Evolutionary conservation across 352 stramenopile genomes (phyloP).

Genomic region (Globisporangium takayamanum): DNA sequence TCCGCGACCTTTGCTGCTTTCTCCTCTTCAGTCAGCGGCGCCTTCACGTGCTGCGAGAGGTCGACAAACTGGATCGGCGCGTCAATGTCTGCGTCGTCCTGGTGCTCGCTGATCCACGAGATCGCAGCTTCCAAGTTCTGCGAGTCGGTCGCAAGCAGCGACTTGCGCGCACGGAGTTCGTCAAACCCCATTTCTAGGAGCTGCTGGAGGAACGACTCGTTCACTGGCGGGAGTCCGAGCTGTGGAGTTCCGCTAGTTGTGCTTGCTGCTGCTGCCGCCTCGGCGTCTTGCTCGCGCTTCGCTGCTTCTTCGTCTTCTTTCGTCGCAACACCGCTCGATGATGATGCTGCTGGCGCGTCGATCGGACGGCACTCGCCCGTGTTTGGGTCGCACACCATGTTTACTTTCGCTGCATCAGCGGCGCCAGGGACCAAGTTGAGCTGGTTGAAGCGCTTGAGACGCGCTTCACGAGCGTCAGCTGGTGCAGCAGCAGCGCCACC

Average conservation of each 20-base stretch:
- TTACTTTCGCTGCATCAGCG: conserved; percentile 23
- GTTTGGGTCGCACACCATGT: conserved; percentile 61
- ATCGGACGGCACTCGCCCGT: conserved; percentile 48
- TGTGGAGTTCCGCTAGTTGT: conserved; percentile 13
- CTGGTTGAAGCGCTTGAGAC: conserved; percentile 71
- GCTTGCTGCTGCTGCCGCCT: conserved; percentile 8
- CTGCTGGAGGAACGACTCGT: conserved; percentile 58
- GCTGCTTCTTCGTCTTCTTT: conserved; percentile 15
- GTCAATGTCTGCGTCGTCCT: conserved; percentile 87
- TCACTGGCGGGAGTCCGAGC: conserved; percentile 45
- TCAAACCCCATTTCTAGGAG: conserved; percentile 85
- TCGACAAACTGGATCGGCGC: conserved; percentile 85
- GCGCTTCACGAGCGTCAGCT: conserved; percentile 65
- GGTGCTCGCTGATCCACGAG: conserved; percentile 85
- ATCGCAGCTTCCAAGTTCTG: conserved; percentile 70
- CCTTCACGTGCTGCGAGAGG: conserved; percentile 35
- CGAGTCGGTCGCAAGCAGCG: conserved; percentile 74
- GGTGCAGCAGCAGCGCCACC: conserved; percentile 21
- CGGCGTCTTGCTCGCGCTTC: conserved; percentile 13
- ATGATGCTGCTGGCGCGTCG: conserved; percentile 4
- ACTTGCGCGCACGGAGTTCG: conserved; percentile 74
- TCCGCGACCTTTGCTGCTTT: conserved; percentile 83
- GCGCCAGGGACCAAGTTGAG: conserved; percentile 44
- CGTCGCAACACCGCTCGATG: conserved; percentile 6
- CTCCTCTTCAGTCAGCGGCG: conserved; percentile 78